Percentiles rank a stretch among this genome's conserved stretches.
Evolutionary conservation across 2,329 filamentous ascomycete species (phyloP).

Genomic region (Colletotrichum endophyticum): DNA sequence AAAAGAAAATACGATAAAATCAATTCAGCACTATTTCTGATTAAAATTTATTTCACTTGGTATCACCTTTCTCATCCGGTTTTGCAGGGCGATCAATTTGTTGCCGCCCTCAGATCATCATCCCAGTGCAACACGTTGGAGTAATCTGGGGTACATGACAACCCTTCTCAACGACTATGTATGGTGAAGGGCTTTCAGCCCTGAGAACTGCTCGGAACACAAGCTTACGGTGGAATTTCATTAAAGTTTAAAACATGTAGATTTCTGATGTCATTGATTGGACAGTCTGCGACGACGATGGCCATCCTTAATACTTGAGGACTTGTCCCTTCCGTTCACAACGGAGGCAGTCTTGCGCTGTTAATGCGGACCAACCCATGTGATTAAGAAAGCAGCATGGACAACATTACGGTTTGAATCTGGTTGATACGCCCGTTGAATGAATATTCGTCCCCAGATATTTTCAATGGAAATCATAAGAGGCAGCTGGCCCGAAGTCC

Average conservation of each 20-base stretch:
- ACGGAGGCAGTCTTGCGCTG: neutral
- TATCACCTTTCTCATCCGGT: neutral
- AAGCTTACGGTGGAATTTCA: neutral
- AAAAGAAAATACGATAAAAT: neutral
- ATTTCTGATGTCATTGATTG: neutral
- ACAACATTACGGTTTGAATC: neutral
- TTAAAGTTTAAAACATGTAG: neutral
- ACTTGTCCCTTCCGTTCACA: neutral
- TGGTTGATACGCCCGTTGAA: neutral
- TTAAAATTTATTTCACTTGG: neutral
- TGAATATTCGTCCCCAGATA: neutral
- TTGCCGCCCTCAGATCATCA: neutral
- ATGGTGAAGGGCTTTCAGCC: neutral
- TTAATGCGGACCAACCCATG: neutral
- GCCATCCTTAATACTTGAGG: neutral
- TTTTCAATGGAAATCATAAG: neutral
- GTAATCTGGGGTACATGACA: neutral
- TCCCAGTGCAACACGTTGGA: neutral
- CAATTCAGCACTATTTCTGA: neutral
- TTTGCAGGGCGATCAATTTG: neutral
- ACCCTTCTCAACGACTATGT: neutral
- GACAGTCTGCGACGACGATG: neutral
- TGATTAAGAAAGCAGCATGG: neutral
- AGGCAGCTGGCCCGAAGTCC: slow-evolving; percentile 12
- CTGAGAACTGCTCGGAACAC: neutral